Percentiles rank a stretch among this genome's conserved stretches.
phyloP scores from a whole-genome alignment of 352 stramenopile species.

The Pythium guiyangense region DNA sequence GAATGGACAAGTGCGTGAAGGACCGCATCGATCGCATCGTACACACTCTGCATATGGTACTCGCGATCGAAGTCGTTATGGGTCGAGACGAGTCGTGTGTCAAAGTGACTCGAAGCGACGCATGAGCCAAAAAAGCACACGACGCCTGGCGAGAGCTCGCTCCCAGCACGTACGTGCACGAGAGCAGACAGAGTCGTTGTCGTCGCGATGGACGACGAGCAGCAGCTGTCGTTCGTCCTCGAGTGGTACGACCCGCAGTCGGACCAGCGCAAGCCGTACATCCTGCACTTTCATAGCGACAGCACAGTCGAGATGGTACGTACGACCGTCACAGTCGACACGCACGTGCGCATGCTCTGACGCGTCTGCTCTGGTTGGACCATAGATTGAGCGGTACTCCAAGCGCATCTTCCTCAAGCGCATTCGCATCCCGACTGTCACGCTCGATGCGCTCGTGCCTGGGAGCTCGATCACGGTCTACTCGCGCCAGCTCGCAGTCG shows the following conservation, averaged over 20 bases:
- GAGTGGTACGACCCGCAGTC: conserved; percentile 79
- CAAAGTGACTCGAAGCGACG: too few species aligned
- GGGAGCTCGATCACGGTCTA: conserved; percentile 73
- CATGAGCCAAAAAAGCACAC: too few species aligned
- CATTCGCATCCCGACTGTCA: conserved; percentile 68
- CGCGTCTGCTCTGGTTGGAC: not conserved
- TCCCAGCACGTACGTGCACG: too few species aligned
- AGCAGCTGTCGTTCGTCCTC: conserved; percentile 67
- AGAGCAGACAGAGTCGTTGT: too few species aligned
- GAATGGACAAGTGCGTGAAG: too few species aligned
- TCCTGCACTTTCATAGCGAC: conserved; percentile 70
- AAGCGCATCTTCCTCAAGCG: conserved; percentile 74
- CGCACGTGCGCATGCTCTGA: too few species aligned
- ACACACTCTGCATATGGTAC: too few species aligned
- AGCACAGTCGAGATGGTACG: conserved; percentile 71
- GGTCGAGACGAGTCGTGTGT: too few species aligned
- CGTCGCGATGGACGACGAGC: conserved; percentile 45
- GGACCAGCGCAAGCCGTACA: conserved; percentile 59
- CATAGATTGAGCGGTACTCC: conserved; percentile 62
- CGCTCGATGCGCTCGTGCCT: conserved; percentile 57
- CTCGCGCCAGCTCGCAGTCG: conserved; percentile 62
- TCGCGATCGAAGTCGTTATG: too few species aligned
- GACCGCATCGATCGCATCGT: too few species aligned
- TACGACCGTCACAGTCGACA: conserved; percentile 3
- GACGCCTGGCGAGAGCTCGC: too few species aligned